Percentiles rank a stretch among this genome's conserved stretches.
These are phyloP conservation scores for Orobanche coerulescens DNA, from an alignment of 257 asterid genomes.

Conservation along the genomic window DNA sequence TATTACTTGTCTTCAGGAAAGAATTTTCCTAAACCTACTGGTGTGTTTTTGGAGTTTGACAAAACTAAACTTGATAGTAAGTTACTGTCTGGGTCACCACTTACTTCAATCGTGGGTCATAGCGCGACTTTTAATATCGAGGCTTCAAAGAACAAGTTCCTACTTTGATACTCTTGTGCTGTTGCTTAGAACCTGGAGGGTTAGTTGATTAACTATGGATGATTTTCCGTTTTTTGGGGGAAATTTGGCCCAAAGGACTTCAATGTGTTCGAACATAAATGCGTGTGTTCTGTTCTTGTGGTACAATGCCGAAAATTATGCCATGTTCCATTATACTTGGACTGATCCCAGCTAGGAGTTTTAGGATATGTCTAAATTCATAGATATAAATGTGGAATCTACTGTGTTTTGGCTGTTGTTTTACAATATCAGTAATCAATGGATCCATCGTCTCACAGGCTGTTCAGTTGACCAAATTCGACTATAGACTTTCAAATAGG, in stretches of 20 bases:
- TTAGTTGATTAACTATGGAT: background rate
- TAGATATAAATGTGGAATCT: background rate
- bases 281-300: constrained; percentile 2
- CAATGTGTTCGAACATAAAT: background rate
- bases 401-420: constrained; percentile 3
- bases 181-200: background rate
- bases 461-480: constrained; percentile 80
- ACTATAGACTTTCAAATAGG: constrained; percentile 89
- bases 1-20: constrained; percentile 12
- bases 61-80: background rate
- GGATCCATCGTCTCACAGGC: constrained; percentile 52
- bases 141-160: constrained; percentile 1
- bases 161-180: background rate
- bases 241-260: background rate
- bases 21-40: background rate
- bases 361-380: constrained; percentile 10
- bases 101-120: background rate
- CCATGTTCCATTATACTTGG: constrained; percentile 17
- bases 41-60: constrained; percentile 8
- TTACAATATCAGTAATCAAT: constrained; percentile 12
- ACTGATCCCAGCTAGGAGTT: constrained; percentile 2
- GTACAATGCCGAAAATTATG: background rate
- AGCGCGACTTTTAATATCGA: background rate
- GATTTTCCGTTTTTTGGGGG: background rate
- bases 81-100: background rate